A percentile compares a stretch with the other conserved stretches of the same genome.
Evolutionary conservation across 2,329 filamentous ascomycete genomes (phyloP).

Genomic region (Hypomyces rosellus): DNA sequence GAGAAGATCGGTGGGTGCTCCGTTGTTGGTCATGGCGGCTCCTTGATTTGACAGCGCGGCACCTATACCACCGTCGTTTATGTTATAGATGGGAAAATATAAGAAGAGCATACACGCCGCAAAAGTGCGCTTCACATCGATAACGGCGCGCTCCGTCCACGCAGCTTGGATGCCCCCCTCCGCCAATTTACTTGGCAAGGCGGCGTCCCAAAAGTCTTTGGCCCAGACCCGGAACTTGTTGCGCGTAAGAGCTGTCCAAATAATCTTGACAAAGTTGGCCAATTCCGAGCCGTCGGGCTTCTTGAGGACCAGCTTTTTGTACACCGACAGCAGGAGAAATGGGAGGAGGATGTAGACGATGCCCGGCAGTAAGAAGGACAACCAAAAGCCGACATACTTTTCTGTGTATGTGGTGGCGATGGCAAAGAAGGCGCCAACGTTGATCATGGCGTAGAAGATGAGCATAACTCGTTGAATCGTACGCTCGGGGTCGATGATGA

Average conservation of each 20-base stretch:
- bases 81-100: slow-evolving; percentile 11
- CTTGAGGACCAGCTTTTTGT: slow-evolving; percentile 5
- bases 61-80: slow-evolving; percentile 11
- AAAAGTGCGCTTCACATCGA: slow-evolving; percentile 10
- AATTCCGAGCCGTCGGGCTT: slow-evolving; percentile 9
- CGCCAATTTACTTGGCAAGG: slow-evolving; percentile 5
- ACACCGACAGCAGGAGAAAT: slow-evolving; percentile 1
- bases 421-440: slow-evolving; percentile 11
- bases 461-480: slow-evolving; percentile 10
- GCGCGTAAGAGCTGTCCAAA: slow-evolving; percentile 3
- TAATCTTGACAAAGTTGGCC: slow-evolving; percentile 8
- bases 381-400: slow-evolving; percentile 12
- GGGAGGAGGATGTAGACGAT: slow-evolving; percentile 11
- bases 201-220: slow-evolving; percentile 10
- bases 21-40: slow-evolving; percentile 13
- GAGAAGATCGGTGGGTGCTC: slow-evolving; percentile 10
- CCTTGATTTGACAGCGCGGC: slow-evolving; percentile 10
- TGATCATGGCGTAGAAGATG: slow-evolving; percentile 11
- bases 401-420: slow-evolving; percentile 11
- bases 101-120: slow-evolving; percentile 11
- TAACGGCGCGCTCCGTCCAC: slow-evolving; percentile 9
- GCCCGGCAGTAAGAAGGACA: slow-evolving; percentile 10
- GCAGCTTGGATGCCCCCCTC: slow-evolving; percentile 1
- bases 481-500: slow-evolving; percentile 11
- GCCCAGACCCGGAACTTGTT: slow-evolving; percentile 8